phyloP scores from a whole-genome alignment of 2,329 filamentous ascomycete species.

The Fusarium armeniacum region DNA sequence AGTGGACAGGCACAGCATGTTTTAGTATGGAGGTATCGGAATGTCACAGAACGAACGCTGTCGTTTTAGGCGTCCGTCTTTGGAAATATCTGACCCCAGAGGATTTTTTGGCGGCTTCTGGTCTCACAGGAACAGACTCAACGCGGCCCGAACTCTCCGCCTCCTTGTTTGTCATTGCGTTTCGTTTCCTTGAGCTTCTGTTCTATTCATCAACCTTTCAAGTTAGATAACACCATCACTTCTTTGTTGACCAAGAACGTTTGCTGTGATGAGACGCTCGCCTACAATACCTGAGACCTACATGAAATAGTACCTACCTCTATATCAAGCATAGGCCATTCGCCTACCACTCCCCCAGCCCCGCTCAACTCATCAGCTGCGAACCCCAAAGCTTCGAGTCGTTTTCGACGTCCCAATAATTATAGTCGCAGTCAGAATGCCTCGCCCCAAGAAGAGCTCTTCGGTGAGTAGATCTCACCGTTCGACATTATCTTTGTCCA shows the following conservation, averaged over 20 bases:
- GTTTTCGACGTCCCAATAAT: slow-evolving; percentile 45
- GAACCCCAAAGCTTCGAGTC: slow-evolving; percentile 36
- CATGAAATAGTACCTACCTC: slow-evolving; percentile 3
- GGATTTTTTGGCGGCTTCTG: slow-evolving; percentile 33
- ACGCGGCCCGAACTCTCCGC: slow-evolving; percentile 32
- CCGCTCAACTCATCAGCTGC: slow-evolving; percentile 38
- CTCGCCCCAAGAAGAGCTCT: slow-evolving; percentile 49
- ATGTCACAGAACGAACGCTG: slow-evolving; percentile 22
- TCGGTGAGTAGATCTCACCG: slow-evolving; percentile 63
- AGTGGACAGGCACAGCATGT: slow-evolving; percentile 20
- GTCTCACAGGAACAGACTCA: slow-evolving; percentile 17
- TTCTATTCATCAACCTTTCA: slow-evolving; percentile 23
- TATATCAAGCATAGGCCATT: slow-evolving; percentile 14
- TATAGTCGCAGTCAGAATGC: slow-evolving; percentile 46
- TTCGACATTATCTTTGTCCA: slow-evolving; percentile 76
- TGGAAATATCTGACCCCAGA: slow-evolving; percentile 24
- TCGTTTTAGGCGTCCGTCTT: slow-evolving; percentile 34
- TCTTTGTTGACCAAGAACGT: slow-evolving; percentile 12
- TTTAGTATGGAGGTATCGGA: slow-evolving; percentile 1
- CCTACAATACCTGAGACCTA: slow-evolving; percentile 9
- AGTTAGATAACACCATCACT: slow-evolving; percentile 9
- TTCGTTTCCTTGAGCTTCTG: slow-evolving; percentile 11
- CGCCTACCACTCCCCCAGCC: slow-evolving; percentile 34
- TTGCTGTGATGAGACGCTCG: slow-evolving; percentile 2
- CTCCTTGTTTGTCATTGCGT: slow-evolving; percentile 16